A percentile compares a stretch with the other conserved stretches of the same genome.
These are phyloP conservation scores for Mycena rebaudengoi DNA, from an alignment of 768 basidiomycete genomes.

Conservation along the genomic window DNA sequence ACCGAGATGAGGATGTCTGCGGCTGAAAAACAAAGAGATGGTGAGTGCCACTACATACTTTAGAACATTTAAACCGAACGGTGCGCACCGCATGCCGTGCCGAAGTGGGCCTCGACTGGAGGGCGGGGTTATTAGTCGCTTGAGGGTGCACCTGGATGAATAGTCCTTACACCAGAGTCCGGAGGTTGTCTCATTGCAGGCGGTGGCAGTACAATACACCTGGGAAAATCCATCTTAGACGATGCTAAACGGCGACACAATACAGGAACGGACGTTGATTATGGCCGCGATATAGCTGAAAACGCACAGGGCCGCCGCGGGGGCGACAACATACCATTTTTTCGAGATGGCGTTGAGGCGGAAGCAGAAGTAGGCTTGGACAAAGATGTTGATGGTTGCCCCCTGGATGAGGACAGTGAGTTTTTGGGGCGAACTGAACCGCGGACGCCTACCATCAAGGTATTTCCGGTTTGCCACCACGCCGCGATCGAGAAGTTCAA, in stretches of 20 bases:
- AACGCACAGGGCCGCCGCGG: slow-evolving; percentile 30
- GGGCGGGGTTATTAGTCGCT: background rate
- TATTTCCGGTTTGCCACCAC: slow-evolving; percentile 43
- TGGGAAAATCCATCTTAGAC: slow-evolving; percentile 1
- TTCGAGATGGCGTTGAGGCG: slow-evolving; percentile 40
- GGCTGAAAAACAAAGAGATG: slow-evolving; percentile 25
- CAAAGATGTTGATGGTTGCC: slow-evolving; percentile 40
- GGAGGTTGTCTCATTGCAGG: slow-evolving; percentile 25
- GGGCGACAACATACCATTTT: slow-evolving; percentile 31
- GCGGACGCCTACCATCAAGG: slow-evolving; percentile 35
- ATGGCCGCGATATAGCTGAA: slow-evolving; percentile 41
- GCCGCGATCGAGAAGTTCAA: slow-evolving; percentile 40
- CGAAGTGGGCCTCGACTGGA: slow-evolving; percentile 39
- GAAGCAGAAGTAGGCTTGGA: slow-evolving; percentile 42
- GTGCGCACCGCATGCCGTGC: slow-evolving; percentile 35
- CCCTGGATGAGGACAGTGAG: slow-evolving; percentile 28
- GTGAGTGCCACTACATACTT: background rate
- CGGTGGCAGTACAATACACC: slow-evolving; percentile 38
- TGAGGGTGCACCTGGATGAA: background rate
- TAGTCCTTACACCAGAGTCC: slow-evolving; percentile 40
- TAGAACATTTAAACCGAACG: too few species aligned
- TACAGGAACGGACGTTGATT: slow-evolving; percentile 33
- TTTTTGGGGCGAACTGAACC: too few species aligned
- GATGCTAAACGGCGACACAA: background rate
- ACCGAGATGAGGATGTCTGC: slow-evolving; percentile 39